Evolutionary conservation across 2,329 filamentous ascomycete species (phyloP).

Genomic region (Calonectria hawksworthii): DNA sequence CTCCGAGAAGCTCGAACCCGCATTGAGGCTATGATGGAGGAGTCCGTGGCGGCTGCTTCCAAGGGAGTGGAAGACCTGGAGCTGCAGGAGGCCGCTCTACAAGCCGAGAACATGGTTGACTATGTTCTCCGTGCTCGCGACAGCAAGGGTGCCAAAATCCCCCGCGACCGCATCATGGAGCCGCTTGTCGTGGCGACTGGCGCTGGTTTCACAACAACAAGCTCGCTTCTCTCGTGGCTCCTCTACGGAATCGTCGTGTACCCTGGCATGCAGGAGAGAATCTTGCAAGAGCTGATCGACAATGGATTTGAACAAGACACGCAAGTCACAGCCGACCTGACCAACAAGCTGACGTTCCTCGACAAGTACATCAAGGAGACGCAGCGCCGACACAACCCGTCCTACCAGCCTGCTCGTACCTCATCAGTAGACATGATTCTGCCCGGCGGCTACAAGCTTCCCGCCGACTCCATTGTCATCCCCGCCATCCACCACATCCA

Average conservation of each 20-base stretch:
- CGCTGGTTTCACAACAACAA: constrained; percentile 73
- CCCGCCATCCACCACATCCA: constrained; percentile 65
- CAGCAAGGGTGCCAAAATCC: constrained; percentile 67
- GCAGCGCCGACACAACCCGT: constrained; percentile 71
- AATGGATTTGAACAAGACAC: constrained; percentile 59
- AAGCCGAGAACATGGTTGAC: constrained; percentile 62
- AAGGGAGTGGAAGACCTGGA: constrained; percentile 55
- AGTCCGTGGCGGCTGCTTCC: constrained; percentile 51
- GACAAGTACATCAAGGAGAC: constrained; percentile 74
- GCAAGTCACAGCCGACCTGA: constrained; percentile 61
- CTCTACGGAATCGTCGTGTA: constrained; percentile 68
- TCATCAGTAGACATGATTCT: constrained; percentile 68
- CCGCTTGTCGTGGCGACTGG: constrained; percentile 65
- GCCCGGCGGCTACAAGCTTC: constrained; percentile 70
- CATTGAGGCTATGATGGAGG: constrained; percentile 53
- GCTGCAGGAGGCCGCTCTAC: constrained; percentile 63
- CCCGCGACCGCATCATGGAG: constrained; percentile 49
- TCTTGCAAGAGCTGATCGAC: constrained; percentile 71
- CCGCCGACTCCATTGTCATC: constrained; percentile 66
- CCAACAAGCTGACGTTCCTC: constrained; percentile 63
- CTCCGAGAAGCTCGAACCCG: constrained; percentile 48
- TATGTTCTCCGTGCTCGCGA: constrained; percentile 68
- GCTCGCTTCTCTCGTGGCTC: constrained; percentile 70
- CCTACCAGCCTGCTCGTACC: constrained; percentile 72
- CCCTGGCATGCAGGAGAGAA: constrained; percentile 66